Evolutionary conservation across 1,139 yeast genomes (phyloP).

Genomic region (Candida labiduridarum): DNA sequence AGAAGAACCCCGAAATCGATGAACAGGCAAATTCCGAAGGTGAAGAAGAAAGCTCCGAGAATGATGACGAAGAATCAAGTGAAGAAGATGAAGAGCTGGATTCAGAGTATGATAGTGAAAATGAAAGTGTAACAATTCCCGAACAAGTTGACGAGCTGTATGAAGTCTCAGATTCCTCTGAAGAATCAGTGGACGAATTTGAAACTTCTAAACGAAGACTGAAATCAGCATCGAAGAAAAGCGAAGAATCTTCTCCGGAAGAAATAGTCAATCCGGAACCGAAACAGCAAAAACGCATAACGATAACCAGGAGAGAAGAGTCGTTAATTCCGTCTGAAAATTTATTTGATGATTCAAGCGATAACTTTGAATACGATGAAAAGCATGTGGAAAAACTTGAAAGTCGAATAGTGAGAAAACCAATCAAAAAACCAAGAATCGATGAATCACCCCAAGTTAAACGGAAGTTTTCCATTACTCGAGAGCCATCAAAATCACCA

Average conservation of each 20-base stretch:
- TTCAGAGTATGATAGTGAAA: background rate
- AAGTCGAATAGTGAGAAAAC: constrained; percentile 7
- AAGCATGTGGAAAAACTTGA: constrained; percentile 13
- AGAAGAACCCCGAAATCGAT: background rate
- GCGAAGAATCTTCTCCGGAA: constrained; percentile 1
- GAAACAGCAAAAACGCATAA: constrained; percentile 9
- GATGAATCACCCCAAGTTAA: background rate
- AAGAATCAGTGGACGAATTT: background rate
- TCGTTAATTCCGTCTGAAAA: constrained; percentile 1
- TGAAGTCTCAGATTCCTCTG: constrained; percentile 1
- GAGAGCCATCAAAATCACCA: background rate
- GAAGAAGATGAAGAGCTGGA: background rate
- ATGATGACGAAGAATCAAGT: constrained; percentile 1
- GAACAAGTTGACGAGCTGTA: constrained; percentile 7
- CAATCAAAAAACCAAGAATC: background rate
- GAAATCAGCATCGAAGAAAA: background rate
- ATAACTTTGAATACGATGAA: constrained; percentile 14
- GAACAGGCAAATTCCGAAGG: background rate
- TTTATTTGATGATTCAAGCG: constrained; percentile 12
- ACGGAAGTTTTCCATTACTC: background rate
- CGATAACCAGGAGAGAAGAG: constrained; percentile 2
- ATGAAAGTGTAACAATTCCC: background rate
- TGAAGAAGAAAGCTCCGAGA: background rate
- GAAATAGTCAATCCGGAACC: background rate
- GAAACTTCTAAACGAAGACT: background rate